A percentile compares a stretch with the other conserved stretches of the same genome.
Evolutionary conservation across 805 yeast genomes (phyloP).

Genomic region (Saccharomycopsis javanensis): DNA sequence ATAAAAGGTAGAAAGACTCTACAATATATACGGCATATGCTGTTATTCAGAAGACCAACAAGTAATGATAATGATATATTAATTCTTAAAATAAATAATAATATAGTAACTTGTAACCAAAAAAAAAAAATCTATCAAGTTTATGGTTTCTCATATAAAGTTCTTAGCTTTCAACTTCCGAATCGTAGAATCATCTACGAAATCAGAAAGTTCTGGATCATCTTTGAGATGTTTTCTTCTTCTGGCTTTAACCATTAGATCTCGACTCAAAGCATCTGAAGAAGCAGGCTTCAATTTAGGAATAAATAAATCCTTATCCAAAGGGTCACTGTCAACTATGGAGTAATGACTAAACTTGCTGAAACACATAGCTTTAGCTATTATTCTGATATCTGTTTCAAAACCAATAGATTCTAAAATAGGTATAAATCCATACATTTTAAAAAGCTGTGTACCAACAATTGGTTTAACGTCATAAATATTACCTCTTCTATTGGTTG

Average conservation of each 20-base stretch:
- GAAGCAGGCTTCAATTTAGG: slow-evolving; percentile 74
- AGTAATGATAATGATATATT: too few relatives aligned
- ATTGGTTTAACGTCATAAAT: slow-evolving; percentile 42
- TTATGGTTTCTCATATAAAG: background rate
- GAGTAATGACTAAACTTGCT: slow-evolving; percentile 64
- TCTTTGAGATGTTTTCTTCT: slow-evolving; percentile 76
- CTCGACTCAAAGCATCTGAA: slow-evolving; percentile 63
- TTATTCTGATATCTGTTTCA: slow-evolving; percentile 73
- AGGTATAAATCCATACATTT: slow-evolving; percentile 60
- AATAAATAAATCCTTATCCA: slow-evolving; percentile 53
- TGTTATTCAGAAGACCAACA: too few relatives aligned
- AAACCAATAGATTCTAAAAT: slow-evolving; percentile 86
- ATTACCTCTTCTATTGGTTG: slow-evolving; percentile 65
- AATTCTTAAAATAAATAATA: background rate
- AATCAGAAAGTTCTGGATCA: slow-evolving; percentile 47
- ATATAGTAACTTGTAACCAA: background rate
- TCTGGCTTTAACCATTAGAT: slow-evolving; percentile 81
- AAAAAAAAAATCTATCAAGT: background rate
- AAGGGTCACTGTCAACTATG: slow-evolving; percentile 83
- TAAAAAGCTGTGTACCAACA: slow-evolving; percentile 62
- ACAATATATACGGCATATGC: too few relatives aligned
- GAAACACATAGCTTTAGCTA: slow-evolving; percentile 68
- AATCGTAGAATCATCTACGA: background rate
- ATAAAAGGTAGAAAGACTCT: too few relatives aligned
- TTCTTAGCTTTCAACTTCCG: background rate